Percentiles rank a stretch among this genome's conserved stretches.
Evolutionary conservation across 306 rosid genomes (phyloP).

Genomic region (Pterocarpus santalinus): DNA sequence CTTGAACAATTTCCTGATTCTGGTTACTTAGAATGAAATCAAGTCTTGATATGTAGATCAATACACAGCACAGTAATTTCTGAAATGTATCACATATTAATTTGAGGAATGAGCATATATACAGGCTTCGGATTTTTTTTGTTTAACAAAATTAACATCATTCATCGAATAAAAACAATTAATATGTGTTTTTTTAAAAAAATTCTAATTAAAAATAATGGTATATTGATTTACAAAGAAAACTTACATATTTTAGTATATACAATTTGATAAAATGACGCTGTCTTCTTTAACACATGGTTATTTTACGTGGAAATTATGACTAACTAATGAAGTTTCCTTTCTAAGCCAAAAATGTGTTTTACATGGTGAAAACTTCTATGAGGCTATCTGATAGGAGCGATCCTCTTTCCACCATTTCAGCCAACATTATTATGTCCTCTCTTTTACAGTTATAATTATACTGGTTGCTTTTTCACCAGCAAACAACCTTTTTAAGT

Average conservation of each 20-base stretch:
- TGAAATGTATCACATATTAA: not conserved
- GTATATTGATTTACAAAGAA: not conserved
- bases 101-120: not conserved
- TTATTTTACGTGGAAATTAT: too few species aligned
- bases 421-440: not conserved
- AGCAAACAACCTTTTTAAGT: conserved; percentile 12
- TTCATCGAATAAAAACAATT: not conserved
- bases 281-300: too few species aligned
- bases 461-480: conserved; percentile 17
- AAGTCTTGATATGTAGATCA: not conserved
- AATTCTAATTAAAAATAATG: too few species aligned
- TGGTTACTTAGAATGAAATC: too few species aligned
- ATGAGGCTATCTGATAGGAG: not conserved
- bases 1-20: too few species aligned
- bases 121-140: not conserved
- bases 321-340: not conserved
- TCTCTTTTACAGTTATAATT: not conserved
- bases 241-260: not conserved
- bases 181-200: not conserved
- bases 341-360: not conserved
- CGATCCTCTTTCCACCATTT: conserved; percentile 1
- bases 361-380: not conserved
- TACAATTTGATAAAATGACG: not conserved
- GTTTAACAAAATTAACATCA: not conserved
- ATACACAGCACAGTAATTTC: not conserved